A percentile compares a stretch with the other conserved stretches of the same genome.
Conservation (phyloP, 345 rosid genomes). For the Sapria himalayana region DNA sequence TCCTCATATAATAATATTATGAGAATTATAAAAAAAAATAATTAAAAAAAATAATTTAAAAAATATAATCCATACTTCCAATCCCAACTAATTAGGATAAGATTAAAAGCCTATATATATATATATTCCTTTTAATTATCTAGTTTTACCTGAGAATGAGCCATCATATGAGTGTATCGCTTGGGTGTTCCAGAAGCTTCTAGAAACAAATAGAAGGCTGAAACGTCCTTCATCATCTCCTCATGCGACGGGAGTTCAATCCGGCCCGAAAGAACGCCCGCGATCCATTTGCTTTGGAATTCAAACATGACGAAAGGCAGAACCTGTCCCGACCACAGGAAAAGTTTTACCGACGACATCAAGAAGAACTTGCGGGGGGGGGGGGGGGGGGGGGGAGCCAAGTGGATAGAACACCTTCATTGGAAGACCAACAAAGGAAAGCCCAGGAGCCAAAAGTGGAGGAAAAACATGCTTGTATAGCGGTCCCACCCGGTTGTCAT, state of each 20-base stretch:
- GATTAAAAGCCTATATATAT: too few relatives aligned
- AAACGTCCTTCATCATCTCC: slow-evolving; percentile 44
- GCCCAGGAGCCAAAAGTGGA: slow-evolving; percentile 44
- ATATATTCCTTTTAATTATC: too few relatives aligned
- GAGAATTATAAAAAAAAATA: background rate
- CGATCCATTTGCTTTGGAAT: slow-evolving; percentile 80
- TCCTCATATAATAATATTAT: too few relatives aligned
- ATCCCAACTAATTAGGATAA: too few relatives aligned
- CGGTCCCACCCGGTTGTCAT: slow-evolving; percentile 65
- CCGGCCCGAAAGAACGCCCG: slow-evolving; percentile 56
- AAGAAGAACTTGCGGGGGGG: background rate
- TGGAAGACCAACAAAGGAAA: slow-evolving; percentile 74
- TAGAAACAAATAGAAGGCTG: slow-evolving; percentile 26
- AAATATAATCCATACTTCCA: too few relatives aligned
- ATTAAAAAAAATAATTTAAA: background rate
- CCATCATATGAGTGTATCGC: slow-evolving; percentile 34
- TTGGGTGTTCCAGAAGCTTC: slow-evolving; percentile 41
- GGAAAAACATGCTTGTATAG: slow-evolving; percentile 64
- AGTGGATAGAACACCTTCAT: slow-evolving; percentile 31
- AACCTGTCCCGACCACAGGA: slow-evolving; percentile 17
- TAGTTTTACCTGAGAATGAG: slow-evolving; percentile 24
- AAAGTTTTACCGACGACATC: background rate
- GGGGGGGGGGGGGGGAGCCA: background rate
- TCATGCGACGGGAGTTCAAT: slow-evolving; percentile 34
- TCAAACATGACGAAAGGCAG: slow-evolving; percentile 44